A percentile compares a stretch with the other conserved stretches of the same genome.
phyloP scores from a whole-genome alignment of 208 protist species.

The Porcisia hertigi region DNA sequence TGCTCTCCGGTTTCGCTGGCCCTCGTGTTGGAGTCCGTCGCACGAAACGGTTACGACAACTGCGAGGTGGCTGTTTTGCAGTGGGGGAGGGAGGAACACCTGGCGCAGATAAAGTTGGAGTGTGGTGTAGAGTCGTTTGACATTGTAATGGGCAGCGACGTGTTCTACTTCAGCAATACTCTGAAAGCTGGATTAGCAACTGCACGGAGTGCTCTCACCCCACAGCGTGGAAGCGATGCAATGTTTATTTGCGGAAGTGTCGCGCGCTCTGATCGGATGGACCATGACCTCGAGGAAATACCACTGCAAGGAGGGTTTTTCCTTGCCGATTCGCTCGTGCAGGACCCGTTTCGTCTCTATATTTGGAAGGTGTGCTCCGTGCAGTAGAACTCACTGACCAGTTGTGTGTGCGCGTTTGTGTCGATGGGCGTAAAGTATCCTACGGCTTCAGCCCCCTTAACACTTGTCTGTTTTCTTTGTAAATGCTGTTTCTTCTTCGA shows the following conservation, averaged over 20 bases:
- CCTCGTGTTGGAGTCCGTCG: conserved; percentile 29
- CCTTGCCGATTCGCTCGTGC: conserved; percentile 13
- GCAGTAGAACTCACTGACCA: background rate
- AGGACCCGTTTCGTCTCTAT: conserved; percentile 37
- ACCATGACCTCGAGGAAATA: conserved; percentile 45
- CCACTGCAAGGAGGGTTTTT: conserved; percentile 33
- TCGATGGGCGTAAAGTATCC: background rate
- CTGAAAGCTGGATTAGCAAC: conserved; percentile 43
- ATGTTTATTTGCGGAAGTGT: conserved; percentile 51
- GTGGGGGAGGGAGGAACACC: conserved; percentile 45
- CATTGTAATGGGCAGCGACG: conserved; percentile 59
- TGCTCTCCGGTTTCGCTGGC: conserved; percentile 51
- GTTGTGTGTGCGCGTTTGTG: background rate
- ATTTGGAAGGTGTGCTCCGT: conserved; percentile 19
- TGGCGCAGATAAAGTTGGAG: conserved; percentile 22
- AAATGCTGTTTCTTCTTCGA: background rate
- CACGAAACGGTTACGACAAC: conserved; percentile 19
- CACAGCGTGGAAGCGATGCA: background rate
- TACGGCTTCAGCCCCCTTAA: background rate
- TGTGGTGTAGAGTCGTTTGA: conserved; percentile 40
- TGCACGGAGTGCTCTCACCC: conserved; percentile 27
- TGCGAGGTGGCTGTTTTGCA: conserved; percentile 28
- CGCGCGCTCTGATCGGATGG: conserved; percentile 59
- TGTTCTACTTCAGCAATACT: conserved; percentile 62
- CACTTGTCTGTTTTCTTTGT: background rate